These are phyloP conservation scores for Salvia sclarea DNA, from an alignment of 305 asterid species.

Conservation along the genomic window DNA sequence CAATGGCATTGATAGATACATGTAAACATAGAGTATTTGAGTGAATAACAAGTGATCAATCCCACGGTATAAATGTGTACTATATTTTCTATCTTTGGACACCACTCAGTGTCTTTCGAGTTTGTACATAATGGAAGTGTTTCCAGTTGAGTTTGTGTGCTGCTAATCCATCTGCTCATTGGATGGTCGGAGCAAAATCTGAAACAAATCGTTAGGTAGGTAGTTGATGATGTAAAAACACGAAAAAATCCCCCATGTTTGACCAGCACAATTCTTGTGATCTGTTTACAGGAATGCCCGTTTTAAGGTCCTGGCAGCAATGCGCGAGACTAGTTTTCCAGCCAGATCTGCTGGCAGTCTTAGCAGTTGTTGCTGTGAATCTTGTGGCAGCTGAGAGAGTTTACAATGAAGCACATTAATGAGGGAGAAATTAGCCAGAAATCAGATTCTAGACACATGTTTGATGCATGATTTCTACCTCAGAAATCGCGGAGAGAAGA, in stretches of 20 bases:
- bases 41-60: background rate
- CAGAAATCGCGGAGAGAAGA: constrained; percentile 64
- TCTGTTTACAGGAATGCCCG: constrained; percentile 56
- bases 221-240: background rate
- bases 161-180: background rate
- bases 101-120: background rate
- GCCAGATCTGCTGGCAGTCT: constrained; percentile 72
- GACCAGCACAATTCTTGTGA: background rate
- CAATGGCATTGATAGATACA: too few relatives aligned
- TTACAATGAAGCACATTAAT: constrained; percentile 1
- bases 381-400: constrained; percentile 77
- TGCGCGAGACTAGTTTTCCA: constrained; percentile 70
- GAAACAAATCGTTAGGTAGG: background rate
- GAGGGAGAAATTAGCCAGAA: background rate
- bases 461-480: constrained; percentile 52
- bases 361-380: constrained; percentile 59
- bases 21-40: background rate
- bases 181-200: background rate
- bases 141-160: background rate
- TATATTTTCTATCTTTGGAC: background rate
- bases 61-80: background rate
- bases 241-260: background rate
- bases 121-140: background rate
- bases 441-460: background rate
- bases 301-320: constrained; percentile 73